Percentiles rank a stretch among this genome's conserved stretches.
phyloP scores from a whole-genome alignment of 2,329 filamentous ascomycete genomes.

The Chalaropsis thielavioides region DNA sequence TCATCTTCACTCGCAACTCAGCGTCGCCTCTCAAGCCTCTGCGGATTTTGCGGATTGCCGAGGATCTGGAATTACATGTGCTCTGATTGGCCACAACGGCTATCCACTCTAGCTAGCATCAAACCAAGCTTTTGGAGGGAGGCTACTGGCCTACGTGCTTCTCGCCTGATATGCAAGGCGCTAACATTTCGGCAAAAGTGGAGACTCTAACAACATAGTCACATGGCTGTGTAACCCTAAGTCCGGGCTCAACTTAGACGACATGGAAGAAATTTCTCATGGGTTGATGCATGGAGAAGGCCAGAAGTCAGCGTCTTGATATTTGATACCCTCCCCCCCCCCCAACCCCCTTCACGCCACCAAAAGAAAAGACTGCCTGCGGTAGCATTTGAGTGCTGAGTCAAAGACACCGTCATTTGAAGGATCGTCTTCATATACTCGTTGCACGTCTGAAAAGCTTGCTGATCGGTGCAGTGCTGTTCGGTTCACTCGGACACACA shows the following conservation, averaged over 20 bases:
- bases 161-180: constrained; percentile 17
- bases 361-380: neutral
- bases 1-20: neutral
- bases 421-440: neutral
- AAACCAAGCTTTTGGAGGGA: neutral
- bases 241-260: neutral
- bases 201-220: neutral
- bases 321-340: neutral
- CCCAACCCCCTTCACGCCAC: neutral
- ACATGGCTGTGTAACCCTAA: neutral
- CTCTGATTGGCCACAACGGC: constrained; percentile 30
- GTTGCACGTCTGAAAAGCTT: neutral
- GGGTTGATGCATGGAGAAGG: neutral
- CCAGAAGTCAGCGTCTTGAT: neutral
- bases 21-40: neutral
- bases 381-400: neutral
- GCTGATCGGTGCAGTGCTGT: neutral
- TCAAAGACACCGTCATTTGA: neutral
- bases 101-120: neutral
- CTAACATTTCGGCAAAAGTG: neutral
- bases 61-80: constrained; percentile 34
- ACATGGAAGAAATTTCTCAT: neutral
- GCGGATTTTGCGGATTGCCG: constrained; percentile 30
- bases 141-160: too few species aligned
- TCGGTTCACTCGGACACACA: neutral